A percentile compares a stretch with the other conserved stretches of the same genome.
phyloP scores from a whole-genome alignment of 176 grass and related monocot species.

The Carex kokanica region DNA sequence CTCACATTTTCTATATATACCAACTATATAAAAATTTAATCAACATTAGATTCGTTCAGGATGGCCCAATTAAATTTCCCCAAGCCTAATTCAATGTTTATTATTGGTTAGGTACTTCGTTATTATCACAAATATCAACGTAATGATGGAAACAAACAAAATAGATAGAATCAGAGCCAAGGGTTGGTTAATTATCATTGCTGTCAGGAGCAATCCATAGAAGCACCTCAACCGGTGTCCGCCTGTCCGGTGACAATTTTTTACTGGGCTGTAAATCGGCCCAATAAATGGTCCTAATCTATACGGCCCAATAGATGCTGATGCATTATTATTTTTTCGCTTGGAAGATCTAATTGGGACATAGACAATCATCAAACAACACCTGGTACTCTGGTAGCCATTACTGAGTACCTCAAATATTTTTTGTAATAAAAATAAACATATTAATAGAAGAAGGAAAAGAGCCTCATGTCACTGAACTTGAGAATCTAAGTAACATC shows the following conservation, averaged over 20 bases:
- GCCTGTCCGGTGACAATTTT: too few relatives aligned
- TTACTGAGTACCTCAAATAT: too few relatives aligned
- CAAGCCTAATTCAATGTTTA: background rate
- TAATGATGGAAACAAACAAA: background rate
- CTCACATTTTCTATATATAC: too few relatives aligned
- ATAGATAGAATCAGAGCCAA: background rate
- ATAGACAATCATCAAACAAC: background rate
- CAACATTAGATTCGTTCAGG: background rate
- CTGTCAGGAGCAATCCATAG: background rate
- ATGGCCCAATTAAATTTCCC: background rate
- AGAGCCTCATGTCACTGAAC: too few relatives aligned
- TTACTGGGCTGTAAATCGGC: background rate
- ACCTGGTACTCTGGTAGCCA: too few relatives aligned
- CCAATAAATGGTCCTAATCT: background rate
- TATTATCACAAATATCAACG: background rate
- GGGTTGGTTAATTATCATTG: background rate
- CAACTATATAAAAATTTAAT: too few relatives aligned
- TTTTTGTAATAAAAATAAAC: too few relatives aligned
- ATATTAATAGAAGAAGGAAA: too few relatives aligned
- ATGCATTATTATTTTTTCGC: background rate
- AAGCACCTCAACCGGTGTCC: too few relatives aligned
- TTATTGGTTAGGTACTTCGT: background rate
- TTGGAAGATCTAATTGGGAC: background rate
- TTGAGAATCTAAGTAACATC: too few relatives aligned
- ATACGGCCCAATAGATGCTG: background rate